Base-by-base conservation (phyloP, 2,329 filamentous ascomycete species). In the Cryphonectria parasitica region DNA sequence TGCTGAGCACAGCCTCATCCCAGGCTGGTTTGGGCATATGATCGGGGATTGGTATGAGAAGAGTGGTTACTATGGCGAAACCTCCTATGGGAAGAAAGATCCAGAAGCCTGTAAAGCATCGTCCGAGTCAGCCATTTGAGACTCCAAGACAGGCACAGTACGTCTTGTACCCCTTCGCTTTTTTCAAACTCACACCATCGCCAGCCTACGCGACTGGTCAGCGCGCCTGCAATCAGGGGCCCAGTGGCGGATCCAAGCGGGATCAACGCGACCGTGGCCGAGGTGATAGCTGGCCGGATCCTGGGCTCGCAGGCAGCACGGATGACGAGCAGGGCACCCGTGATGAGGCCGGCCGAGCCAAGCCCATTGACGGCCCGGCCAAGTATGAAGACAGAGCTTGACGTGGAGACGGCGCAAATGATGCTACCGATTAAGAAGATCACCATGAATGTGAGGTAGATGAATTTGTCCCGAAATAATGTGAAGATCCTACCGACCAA, bases 161-260 rank as follows among this genome's bases (percentile, higher is more conserved):
- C 36, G 7, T 36, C 10, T 36, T 36, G n/a, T n/a, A n/a, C n/a
- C n/a, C n/a, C n/a, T n/a, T n/a, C n/a, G n/a, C n/a, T n/a, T n/a
- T n/a, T n/a, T n/a, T n/a, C n/a, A n/a, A n/a, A n/a, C 52, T 56
- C 28, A 56, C 52, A 56, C 52, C 52, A 56, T 17, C 52, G 52
- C 52, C 52, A 56, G 25, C 52, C 52, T 28, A 28, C 52, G n/a
- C 52, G 52, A 17, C 52, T 56, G 25, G 52, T 56, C 52, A 56
- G 8, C 52, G 52, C 52, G 11, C 52, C 52, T 28, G 52, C 52
- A 3, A 56, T 56, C 25, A 56, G 13, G 22, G 52, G 52, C 4
- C 52, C 52, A 4, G 52, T 56, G 52, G 25, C 52, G 17, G 52
- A 56, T 15, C 52, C 52, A 28, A 56, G 52, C 52, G 52, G 52